Conservation (phyloP, 345 rosid genomes). For the Hevea brasiliensis region DNA sequence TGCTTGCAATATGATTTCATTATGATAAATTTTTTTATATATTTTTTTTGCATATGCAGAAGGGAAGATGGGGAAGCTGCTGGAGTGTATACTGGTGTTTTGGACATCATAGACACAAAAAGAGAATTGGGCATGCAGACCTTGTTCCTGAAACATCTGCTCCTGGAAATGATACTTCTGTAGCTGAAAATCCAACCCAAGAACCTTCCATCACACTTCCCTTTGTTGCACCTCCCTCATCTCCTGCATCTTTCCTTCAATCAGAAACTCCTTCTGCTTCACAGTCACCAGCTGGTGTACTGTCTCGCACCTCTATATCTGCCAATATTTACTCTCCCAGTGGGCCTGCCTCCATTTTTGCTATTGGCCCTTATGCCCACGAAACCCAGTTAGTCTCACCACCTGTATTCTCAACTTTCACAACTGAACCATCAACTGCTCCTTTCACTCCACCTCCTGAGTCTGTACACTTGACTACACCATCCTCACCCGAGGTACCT, state of each 20-base stretch:
- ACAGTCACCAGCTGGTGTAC: conserved; percentile 79
- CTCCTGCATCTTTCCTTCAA: conserved; percentile 92
- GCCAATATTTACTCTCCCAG: conserved; percentile 64
- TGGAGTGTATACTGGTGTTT: conserved; percentile 75
- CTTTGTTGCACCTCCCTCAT: conserved; percentile 91
- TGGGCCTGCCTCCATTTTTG: conserved; percentile 82
- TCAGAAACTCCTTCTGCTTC: conserved; percentile 85
- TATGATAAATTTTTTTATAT: conserved; percentile 13
- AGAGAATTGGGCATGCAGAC: conserved; percentile 69
- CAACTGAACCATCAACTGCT: conserved; percentile 98
- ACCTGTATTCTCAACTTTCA: conserved; percentile 85
- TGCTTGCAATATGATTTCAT: conserved; percentile 12
- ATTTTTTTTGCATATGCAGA: conserved; percentile 42
- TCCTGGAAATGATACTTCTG: conserved; percentile 33
- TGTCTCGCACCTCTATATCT: conserved; percentile 58
- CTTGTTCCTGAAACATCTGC: conserved; percentile 56
- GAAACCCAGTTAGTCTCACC: conserved; percentile 94
- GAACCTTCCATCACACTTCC: conserved; percentile 48
- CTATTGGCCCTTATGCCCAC: conserved; percentile 89
- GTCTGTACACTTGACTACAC: conserved; percentile 77
- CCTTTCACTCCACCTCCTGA: conserved; percentile 92
- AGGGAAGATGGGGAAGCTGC: conserved; percentile 72
- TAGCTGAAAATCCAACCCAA: conserved; percentile 38
- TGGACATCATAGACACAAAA: conserved; percentile 54
- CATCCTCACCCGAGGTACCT: conserved; percentile 96